These are phyloP conservation scores for Fusarium circinatum DNA, from an alignment of 2,329 filamentous ascomycete genomes.

Conservation along the genomic window DNA sequence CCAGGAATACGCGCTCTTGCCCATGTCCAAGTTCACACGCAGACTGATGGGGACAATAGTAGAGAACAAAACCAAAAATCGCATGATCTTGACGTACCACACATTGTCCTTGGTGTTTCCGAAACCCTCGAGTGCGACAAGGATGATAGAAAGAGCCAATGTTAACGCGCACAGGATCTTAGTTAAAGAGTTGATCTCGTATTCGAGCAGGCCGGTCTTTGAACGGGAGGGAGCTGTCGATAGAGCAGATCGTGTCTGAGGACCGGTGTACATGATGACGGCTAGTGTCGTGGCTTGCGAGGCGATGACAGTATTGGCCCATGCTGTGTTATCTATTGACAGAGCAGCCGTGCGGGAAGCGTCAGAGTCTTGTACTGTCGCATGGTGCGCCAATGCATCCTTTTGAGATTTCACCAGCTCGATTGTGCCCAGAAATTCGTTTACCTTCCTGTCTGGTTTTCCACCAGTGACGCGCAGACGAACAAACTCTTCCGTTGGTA, in stretches of 20 bases:
- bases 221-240: slow-evolving; percentile 92
- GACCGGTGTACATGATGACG: slow-evolving; percentile 92
- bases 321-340: slow-evolving; percentile 96
- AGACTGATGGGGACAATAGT: slow-evolving; percentile 98
- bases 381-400: slow-evolving; percentile 58
- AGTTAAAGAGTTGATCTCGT: slow-evolving; percentile 96
- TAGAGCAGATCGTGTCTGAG: slow-evolving; percentile 91
- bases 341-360: slow-evolving; percentile 73
- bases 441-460: slow-evolving; percentile 92
- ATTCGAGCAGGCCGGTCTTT: slow-evolving; percentile 92
- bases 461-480: slow-evolving; percentile 80
- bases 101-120: slow-evolving; percentile 70
- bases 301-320: slow-evolving; percentile 97
- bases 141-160: slow-evolving; percentile 82
- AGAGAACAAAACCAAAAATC: slow-evolving; percentile 98
- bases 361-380: slow-evolving; percentile 49
- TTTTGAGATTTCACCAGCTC: slow-evolving; percentile 72
- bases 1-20: slow-evolving; percentile 94
- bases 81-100: slow-evolving; percentile 98
- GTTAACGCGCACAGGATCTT: slow-evolving; percentile 96
- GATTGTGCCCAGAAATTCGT: slow-evolving; percentile 92
- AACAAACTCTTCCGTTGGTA: slow-evolving; percentile 77
- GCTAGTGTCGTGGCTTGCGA: slow-evolving; percentile 90
- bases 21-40: slow-evolving; percentile 95
- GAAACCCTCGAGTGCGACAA: slow-evolving; percentile 90